Percentiles rank a stretch among this genome's conserved stretches.
These are phyloP conservation scores for Vitis hybrid DNA, from an alignment of 177 flowering plant genomes.

Conservation along the genomic window DNA sequence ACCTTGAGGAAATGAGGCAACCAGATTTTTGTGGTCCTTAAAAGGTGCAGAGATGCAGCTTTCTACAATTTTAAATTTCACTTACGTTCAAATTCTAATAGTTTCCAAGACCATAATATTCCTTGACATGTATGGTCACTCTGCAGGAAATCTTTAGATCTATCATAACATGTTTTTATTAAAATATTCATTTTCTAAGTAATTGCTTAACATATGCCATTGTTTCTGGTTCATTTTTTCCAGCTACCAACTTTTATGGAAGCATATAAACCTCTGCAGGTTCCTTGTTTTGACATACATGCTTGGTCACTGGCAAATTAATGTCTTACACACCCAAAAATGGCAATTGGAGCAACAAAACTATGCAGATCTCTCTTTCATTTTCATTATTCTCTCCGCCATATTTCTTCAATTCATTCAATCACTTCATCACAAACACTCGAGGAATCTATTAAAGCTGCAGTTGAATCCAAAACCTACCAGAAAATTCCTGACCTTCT, in stretches of 20 bases:
- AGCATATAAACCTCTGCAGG: slow-evolving; percentile 6
- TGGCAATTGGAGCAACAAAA: slow-evolving; percentile 10
- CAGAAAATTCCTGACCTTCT: slow-evolving; percentile 53
- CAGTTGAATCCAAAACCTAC: slow-evolving; percentile 46
- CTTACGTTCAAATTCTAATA: no score
- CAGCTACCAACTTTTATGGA: not conserved
- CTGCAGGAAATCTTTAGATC: no score
- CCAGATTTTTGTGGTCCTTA: no score
- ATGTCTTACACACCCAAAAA: not conserved
- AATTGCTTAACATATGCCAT: not conserved
- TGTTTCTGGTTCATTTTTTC: not conserved
- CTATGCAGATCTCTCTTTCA: slow-evolving; percentile 5
- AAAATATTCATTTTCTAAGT: no score
- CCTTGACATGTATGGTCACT: no score
- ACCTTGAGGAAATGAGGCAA: no score
- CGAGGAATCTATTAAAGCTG: slow-evolving; percentile 45
- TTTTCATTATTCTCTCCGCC: not conserved
- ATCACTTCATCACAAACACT: slow-evolving; percentile 13
- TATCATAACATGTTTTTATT: no score
- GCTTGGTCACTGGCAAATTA: not conserved
- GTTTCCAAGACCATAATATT: no score
- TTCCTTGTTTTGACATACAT: not conserved
- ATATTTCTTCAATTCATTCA: slow-evolving; percentile 11
- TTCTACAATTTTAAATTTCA: no score
- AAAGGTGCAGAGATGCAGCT: no score